These are phyloP conservation scores for Mucor piriformis DNA, from an alignment of 371 early-diverging fungal species.

Conservation along the genomic window DNA sequence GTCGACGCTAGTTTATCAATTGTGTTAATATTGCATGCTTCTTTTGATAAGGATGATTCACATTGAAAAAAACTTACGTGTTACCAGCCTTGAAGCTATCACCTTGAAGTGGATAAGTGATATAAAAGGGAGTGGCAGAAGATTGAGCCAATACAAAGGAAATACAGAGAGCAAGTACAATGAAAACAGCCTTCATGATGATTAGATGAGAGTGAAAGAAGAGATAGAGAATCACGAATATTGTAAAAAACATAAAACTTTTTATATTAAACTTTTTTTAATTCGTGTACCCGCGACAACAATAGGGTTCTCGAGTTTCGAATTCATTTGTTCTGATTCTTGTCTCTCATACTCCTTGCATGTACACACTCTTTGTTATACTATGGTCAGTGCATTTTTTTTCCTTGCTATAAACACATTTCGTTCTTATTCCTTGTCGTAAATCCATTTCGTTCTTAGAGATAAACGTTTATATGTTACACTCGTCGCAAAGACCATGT, in stretches of 20 bases:
- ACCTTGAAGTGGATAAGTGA: constrained; percentile 30
- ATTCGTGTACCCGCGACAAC: not conserved
- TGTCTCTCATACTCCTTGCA: not conserved
- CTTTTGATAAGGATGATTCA: too few relatives aligned
- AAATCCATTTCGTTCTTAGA: too few relatives aligned
- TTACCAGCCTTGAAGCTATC: constrained; percentile 23
- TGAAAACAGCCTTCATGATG: constrained; percentile 6
- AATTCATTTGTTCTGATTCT: not conserved
- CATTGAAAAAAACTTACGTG: constrained; percentile 24
- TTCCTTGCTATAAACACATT: too few relatives aligned
- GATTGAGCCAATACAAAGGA: constrained; percentile 23
- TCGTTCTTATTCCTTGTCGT: too few relatives aligned
- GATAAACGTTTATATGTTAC: too few relatives aligned
- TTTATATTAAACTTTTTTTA: not conserved
- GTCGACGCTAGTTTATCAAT: constrained; percentile 18
- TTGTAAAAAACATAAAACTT: not conserved
- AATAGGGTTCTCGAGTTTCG: not conserved
- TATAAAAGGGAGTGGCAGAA: constrained; percentile 26
- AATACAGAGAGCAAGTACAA: constrained; percentile 11
- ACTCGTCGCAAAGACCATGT: too few relatives aligned
- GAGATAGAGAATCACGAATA: not conserved
- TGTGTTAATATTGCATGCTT: too few relatives aligned
- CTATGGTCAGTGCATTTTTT: not conserved
- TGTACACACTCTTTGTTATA: too few relatives aligned
- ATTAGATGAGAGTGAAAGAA: not conserved